A percentile compares a stretch with the other conserved stretches of the same genome.
Evolutionary conservation across 345 rosid genomes (phyloP).

Genomic region (Populus nigra): DNA sequence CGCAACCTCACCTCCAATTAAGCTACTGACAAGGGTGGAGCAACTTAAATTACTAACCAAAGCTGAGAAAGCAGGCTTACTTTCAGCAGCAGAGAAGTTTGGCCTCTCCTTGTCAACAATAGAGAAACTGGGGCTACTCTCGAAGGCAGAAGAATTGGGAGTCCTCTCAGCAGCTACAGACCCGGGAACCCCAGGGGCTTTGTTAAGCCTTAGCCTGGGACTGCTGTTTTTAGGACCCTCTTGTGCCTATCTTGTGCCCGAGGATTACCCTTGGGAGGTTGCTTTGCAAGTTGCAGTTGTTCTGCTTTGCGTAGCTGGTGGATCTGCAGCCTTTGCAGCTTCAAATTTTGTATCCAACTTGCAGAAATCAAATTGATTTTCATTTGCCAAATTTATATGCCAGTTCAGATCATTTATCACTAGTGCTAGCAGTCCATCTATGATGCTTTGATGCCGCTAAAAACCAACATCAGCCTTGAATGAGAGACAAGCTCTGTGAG

Average conservation of each 20-base stretch:
- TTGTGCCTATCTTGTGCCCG: constrained; percentile 75
- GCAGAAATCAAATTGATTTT: constrained; percentile 57
- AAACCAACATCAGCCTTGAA: too few relatives aligned
- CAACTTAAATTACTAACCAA: constrained; percentile 79
- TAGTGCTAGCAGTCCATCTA: too few relatives aligned
- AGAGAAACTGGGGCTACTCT: constrained; percentile 87
- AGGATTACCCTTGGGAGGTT: constrained; percentile 66
- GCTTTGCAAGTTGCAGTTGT: constrained; percentile 60
- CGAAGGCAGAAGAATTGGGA: constrained; percentile 87
- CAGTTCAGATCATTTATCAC: too few relatives aligned
- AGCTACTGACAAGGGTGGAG: constrained; percentile 89
- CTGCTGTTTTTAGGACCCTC: constrained; percentile 79
- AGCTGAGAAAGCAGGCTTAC: constrained; percentile 86
- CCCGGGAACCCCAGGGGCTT: constrained; percentile 65
- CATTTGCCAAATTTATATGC: background rate
- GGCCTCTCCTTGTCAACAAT: constrained; percentile 83
- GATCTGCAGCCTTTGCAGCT: constrained; percentile 90
- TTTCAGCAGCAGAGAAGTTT: constrained; percentile 82
- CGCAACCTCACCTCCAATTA: constrained; percentile 41
- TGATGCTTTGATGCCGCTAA: too few relatives aligned
- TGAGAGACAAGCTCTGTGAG: too few relatives aligned
- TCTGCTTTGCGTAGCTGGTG: constrained; percentile 57
- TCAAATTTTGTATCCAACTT: constrained; percentile 70
- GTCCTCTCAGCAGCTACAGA: constrained; percentile 85
- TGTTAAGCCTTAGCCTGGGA: constrained; percentile 59